Evolutionary conservation across 1,139 yeast genomes (phyloP).

Genomic region (Debaryomyces nepalensis): DNA sequence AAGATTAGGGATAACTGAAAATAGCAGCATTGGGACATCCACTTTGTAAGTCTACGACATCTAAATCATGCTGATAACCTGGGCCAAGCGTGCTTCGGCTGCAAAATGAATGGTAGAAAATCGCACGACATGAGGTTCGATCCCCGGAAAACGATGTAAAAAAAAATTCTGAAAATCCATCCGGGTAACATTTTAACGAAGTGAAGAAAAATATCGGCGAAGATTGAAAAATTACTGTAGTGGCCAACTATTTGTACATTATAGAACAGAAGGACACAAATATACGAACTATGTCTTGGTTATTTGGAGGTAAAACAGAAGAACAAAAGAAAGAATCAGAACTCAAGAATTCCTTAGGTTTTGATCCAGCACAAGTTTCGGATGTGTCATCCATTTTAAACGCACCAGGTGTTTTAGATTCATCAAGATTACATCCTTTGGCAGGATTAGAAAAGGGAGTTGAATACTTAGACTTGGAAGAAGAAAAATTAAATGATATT

Average conservation of each 20-base stretch:
- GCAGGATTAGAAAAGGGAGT: slow-evolving; percentile 91
- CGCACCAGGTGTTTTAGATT: slow-evolving; percentile 67
- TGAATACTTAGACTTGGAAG: slow-evolving; percentile 90
- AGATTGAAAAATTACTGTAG: slow-evolving; percentile 14
- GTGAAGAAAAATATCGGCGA: slow-evolving; percentile 15
- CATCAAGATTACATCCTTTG: slow-evolving; percentile 83
- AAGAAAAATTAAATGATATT: slow-evolving; percentile 65
- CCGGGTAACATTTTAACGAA: slow-evolving; percentile 13
- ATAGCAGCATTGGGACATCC: too few species aligned
- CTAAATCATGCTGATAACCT: too few species aligned
- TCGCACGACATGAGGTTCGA: slow-evolving; percentile 9
- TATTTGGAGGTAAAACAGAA: slow-evolving; percentile 55
- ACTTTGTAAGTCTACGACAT: too few species aligned
- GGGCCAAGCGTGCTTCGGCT: too few species aligned
- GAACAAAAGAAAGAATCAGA: slow-evolving; percentile 31
- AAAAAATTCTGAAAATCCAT: neutral
- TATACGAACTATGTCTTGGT: slow-evolving; percentile 60
- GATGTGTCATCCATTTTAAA: slow-evolving; percentile 67
- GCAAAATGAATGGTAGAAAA: neutral
- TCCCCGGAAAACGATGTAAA: slow-evolving; percentile 6
- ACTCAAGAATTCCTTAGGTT: slow-evolving; percentile 54
- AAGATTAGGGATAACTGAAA: too few species aligned
- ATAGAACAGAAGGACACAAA: slow-evolving; percentile 3
- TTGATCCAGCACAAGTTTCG: slow-evolving; percentile 68
- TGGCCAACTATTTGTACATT: slow-evolving; percentile 7